phyloP scores from a whole-genome alignment of 2,329 filamentous ascomycete species.

The Corynespora cassiicola region DNA sequence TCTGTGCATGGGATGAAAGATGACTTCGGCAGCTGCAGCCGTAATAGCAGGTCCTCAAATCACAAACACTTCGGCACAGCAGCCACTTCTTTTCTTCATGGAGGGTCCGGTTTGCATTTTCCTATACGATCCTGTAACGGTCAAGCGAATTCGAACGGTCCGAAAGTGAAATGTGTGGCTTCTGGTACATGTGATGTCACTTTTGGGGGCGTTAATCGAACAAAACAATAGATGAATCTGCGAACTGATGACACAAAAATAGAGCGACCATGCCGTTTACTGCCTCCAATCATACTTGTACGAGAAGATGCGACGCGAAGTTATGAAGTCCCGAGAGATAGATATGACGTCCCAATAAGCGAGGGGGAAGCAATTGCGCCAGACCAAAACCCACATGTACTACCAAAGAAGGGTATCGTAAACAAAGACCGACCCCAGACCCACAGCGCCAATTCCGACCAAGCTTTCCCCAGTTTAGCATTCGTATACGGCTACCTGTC shows the following conservation, averaged over 20 bases:
- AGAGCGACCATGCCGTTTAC: too few relatives aligned
- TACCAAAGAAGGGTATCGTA: constrained; percentile 9
- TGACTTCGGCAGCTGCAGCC: constrained; percentile 47
- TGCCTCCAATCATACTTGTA: too few relatives aligned
- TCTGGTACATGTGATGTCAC: constrained; percentile 42
- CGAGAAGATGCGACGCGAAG: too few relatives aligned
- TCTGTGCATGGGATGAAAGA: constrained; percentile 50
- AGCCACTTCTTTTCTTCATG: constrained; percentile 45
- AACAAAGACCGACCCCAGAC: constrained; percentile 11
- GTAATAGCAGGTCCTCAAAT: constrained; percentile 44
- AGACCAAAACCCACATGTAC: too few relatives aligned
- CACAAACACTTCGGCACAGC: constrained; percentile 40
- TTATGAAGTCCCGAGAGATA: too few relatives aligned
- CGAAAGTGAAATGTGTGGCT: constrained; percentile 43
- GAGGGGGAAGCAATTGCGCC: too few relatives aligned
- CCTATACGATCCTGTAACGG: constrained; percentile 48
- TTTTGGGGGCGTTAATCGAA: constrained; percentile 31
- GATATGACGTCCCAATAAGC: too few relatives aligned
- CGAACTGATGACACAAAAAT: constrained; percentile 37
- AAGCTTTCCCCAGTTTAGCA: neutral
- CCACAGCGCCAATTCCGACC: constrained; percentile 5
- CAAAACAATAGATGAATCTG: constrained; percentile 24
- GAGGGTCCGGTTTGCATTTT: constrained; percentile 49
- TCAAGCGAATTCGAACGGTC: constrained; percentile 50
- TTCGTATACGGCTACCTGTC: neutral